Evolutionary conservation across 768 basidiomycete genomes (phyloP).

Genomic region (Hygrocybe punicea): DNA sequence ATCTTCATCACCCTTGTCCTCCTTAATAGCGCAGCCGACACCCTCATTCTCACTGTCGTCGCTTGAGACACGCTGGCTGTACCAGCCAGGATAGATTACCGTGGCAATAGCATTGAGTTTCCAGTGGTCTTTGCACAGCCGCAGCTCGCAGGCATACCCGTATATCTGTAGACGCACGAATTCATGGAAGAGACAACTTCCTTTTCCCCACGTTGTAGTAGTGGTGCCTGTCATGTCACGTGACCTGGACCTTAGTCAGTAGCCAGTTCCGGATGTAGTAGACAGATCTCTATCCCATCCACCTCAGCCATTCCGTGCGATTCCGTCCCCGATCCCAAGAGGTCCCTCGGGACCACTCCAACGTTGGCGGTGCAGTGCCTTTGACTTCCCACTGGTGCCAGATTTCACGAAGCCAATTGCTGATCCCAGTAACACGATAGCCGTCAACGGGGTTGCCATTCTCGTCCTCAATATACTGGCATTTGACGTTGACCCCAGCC

Average conservation of each 20-base stretch:
- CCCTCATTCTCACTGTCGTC: neutral
- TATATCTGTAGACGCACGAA: neutral
- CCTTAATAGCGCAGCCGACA: neutral
- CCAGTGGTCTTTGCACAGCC: constrained; percentile 18
- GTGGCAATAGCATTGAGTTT: constrained; percentile 17
- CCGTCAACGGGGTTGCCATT: neutral
- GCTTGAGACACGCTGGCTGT: neutral
- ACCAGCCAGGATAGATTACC: constrained; percentile 18
- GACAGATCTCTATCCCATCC: too few relatives aligned
- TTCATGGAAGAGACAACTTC: neutral
- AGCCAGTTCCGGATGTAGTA: too few relatives aligned
- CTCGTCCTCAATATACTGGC: neutral
- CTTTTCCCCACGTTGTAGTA: constrained; percentile 2
- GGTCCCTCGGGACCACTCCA: too few relatives aligned
- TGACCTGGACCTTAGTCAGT: too few relatives aligned
- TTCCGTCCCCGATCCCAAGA: too few relatives aligned
- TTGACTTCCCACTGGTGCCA: neutral
- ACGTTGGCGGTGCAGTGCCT: neutral
- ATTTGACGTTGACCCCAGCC: neutral
- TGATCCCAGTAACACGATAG: neutral
- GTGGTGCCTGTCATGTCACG: too few relatives aligned
- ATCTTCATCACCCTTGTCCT: neutral
- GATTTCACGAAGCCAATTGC: neutral
- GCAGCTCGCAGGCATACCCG: constrained; percentile 14
- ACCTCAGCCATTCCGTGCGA: too few relatives aligned